Evolutionary conservation across 768 basidiomycete genomes (phyloP), one percentile per base, ranked within the genome.

Genomic region (Mrakia frigida): DNA sequence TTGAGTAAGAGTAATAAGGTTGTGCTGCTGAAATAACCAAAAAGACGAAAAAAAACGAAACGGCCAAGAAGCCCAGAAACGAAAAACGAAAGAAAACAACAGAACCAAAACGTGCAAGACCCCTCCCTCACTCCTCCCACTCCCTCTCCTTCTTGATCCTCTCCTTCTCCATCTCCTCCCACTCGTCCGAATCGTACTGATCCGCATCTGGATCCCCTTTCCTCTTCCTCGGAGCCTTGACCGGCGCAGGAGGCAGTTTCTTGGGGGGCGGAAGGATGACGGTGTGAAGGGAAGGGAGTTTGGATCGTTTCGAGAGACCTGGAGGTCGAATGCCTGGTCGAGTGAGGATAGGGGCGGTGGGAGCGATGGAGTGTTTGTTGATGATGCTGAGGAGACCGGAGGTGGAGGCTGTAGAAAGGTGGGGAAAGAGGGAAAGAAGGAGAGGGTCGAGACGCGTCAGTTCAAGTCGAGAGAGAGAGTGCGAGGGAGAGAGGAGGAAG

Each of bases 81-180:
- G n/a, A n/a, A n/a, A n/a, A n/a, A n/a, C 43, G 43, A 50, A 18
- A 16, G 6, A 56, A 56, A 18, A 25, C 4, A 56, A 25, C 25
- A 18, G n/a, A 25, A 56, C 25, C 56, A 18, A 56, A 25, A 25
- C 25, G 23, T 25, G 56, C 56, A 9, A 9, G 28, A 56, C 56
- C 56, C 56, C n/a, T 7, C 52, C 21, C 73, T 60, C 74, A 76
- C 13, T 33, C 23, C 21, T 71, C 68, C 39, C 59, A 61, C 37
- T 76, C 75, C 14, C 69, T 61, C 69, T 77, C 76, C 65, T 52
- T 61, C 61, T 67, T 72, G 37, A 37, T 43, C 53, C 71, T 71
- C 61, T 70, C 76, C 37, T 56, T 65, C 70, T 73, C 60, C 61
- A 73, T 68, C 76, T 77, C 76, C 63, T 77, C 76, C 76, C 76